phyloP scores from a whole-genome alignment of 148 eudicot species.

The Arbutus unedo region DNA sequence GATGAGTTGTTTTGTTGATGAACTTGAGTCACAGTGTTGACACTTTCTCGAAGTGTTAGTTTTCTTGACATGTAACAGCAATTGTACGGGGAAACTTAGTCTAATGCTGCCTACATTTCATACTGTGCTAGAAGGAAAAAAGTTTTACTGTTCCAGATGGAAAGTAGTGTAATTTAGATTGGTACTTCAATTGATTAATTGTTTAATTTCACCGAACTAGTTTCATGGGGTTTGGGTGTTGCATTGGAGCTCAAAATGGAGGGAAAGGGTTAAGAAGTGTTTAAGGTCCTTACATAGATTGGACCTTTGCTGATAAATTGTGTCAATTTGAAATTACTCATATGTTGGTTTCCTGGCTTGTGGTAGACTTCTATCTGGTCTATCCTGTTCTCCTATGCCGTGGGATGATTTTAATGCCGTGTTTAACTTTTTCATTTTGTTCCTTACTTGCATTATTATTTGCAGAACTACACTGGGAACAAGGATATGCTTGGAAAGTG shows the following conservation, averaged over 20 bases:
- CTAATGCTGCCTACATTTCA: not conserved
- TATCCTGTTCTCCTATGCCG: not conserved
- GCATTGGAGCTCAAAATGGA: not conserved
- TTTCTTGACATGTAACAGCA: not conserved
- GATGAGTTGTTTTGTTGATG: not conserved
- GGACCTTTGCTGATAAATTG: not conserved
- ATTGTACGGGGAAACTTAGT: not conserved
- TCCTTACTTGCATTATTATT: slow-evolving; percentile 18
- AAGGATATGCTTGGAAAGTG: slow-evolving; percentile 97
- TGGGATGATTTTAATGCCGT: slow-evolving; percentile 1
- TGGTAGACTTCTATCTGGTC: not conserved
- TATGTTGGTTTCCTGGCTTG: not conserved
- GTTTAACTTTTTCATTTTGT: not conserved
- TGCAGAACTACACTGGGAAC: slow-evolving; percentile 80
- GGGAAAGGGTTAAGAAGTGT: not conserved
- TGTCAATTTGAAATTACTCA: not conserved
- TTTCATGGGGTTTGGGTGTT: slow-evolving; percentile 4
- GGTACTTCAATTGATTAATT: not conserved
- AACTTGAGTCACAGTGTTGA: not conserved
- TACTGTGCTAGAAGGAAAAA: not conserved
- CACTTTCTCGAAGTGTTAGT: not conserved
- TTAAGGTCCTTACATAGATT: not conserved
- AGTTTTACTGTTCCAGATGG: not conserved
- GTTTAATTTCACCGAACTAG: not conserved
- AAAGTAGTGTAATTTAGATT: not conserved